phyloP scores from a whole-genome alignment of 1,284 basidiomycete species.

The Melampsora abietis-canadensis region DNA sequence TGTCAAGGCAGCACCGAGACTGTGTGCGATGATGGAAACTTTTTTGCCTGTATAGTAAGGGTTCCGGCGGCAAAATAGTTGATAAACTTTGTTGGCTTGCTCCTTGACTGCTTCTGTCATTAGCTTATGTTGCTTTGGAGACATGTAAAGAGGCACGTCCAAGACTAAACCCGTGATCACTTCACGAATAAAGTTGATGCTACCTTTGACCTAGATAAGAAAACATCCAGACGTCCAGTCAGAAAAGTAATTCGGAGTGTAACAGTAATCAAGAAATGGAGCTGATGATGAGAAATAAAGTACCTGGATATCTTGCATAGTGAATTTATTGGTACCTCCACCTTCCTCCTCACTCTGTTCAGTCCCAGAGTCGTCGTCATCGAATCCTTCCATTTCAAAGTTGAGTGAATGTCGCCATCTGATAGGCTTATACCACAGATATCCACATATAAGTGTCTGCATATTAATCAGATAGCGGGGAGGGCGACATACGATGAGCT shows the following conservation, averaged over 20 bases:
- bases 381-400: constrained; percentile 46
- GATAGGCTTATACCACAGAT: constrained; percentile 45
- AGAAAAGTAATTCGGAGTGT: background rate
- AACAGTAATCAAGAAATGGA: background rate
- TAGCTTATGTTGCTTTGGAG: constrained; percentile 48
- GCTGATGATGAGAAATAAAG: background rate
- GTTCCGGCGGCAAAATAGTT: constrained; percentile 52
- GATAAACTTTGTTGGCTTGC: constrained; percentile 53
- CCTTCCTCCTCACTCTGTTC: constrained; percentile 10
- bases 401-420: constrained; percentile 50
- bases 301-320: constrained; percentile 48
- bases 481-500: constrained; percentile 46
- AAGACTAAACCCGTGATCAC: constrained; percentile 52
- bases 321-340: constrained; percentile 46
- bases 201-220: constrained; percentile 40
- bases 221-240: background rate
- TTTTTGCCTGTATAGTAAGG: constrained; percentile 50
- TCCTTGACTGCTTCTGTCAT: constrained; percentile 51
- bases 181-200: constrained; percentile 51
- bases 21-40: constrained; percentile 52
- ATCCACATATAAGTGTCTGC: background rate
- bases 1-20: constrained; percentile 48
- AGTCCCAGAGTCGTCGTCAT: constrained; percentile 42
- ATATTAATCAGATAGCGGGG: background rate
- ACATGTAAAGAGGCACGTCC: constrained; percentile 53